These are phyloP conservation scores for Mytilinidion resinicola DNA, from an alignment of 495 filamentous ascomycete species.

Conservation along the genomic window DNA sequence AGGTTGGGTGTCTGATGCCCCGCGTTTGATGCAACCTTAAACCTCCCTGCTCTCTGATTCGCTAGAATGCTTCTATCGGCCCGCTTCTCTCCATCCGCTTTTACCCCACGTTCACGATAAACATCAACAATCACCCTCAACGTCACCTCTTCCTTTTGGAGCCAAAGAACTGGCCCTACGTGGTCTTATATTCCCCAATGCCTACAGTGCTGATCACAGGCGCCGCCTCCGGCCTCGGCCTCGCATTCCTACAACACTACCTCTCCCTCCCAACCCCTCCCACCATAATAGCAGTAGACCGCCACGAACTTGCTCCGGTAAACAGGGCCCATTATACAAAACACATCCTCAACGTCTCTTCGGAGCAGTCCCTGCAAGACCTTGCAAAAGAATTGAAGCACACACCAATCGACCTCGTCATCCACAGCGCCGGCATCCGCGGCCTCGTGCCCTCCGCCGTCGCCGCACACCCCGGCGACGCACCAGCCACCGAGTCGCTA, in stretches of 20 bases:
- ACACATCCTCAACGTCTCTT: slow-evolving; percentile 11
- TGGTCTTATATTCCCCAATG: slow-evolving; percentile 1
- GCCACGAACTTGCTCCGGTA: slow-evolving; percentile 3
- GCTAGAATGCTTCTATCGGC: too few species aligned
- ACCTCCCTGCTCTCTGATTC: too few species aligned
- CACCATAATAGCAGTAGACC: slow-evolving; percentile 15
- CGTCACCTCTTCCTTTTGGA: too few species aligned
- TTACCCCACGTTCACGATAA: too few species aligned
- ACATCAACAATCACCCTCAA: too few species aligned
- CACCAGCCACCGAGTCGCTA: slow-evolving; percentile 31
- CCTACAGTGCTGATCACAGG: slow-evolving; percentile 30
- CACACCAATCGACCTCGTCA: slow-evolving; percentile 29
- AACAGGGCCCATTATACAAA: not conserved
- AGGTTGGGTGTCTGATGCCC: too few species aligned
- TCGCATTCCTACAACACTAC: slow-evolving; percentile 25
- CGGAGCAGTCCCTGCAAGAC: slow-evolving; percentile 7
- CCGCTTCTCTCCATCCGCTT: too few species aligned
- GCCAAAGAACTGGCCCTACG: too few species aligned
- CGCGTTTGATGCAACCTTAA: too few species aligned
- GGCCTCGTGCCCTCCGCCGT: slow-evolving; percentile 33
- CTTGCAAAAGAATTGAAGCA: slow-evolving; percentile 11
- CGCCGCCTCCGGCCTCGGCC: slow-evolving; percentile 29
- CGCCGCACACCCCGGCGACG: slow-evolving; percentile 20
- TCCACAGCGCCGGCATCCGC: slow-evolving; percentile 37
- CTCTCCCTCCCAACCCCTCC: not conserved